Percentiles rank a stretch among this genome's conserved stretches.
Conservation (phyloP, 345 rosid species). For the Eutrema heterophyllum region DNA sequence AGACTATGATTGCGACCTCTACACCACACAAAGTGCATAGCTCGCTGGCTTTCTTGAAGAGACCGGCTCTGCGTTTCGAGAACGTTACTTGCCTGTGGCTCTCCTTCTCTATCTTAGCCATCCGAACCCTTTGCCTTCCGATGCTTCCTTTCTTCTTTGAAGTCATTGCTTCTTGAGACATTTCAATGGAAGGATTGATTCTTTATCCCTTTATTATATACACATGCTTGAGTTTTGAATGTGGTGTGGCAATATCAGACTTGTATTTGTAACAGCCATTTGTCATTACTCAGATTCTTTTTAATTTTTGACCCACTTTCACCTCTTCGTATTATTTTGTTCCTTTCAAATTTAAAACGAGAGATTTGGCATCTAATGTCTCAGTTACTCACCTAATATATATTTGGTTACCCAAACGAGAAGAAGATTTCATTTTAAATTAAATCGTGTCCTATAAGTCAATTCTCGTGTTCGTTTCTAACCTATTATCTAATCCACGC, state of each 20-base stretch:
- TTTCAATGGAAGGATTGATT: not conserved
- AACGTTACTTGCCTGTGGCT: not conserved
- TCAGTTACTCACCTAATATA: slow-evolving; percentile 2
- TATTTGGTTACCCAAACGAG: slow-evolving; percentile 15
- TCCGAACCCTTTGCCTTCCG: not conserved
- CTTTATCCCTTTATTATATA: not conserved
- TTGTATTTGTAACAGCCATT: not conserved
- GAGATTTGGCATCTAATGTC: not conserved
- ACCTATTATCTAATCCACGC: not conserved
- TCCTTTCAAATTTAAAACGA: not conserved
- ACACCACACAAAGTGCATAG: not conserved
- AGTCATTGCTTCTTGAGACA: not conserved
- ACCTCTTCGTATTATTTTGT: not conserved
- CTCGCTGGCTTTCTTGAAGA: not conserved
- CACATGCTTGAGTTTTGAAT: not conserved
- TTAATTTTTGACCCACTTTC: slow-evolving; percentile 2
- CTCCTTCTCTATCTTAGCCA: not conserved
- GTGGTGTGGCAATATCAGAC: not conserved
- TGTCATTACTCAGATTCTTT: not conserved
- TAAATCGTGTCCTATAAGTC: not conserved
- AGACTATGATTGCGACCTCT: not conserved
- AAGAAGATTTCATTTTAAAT: not conserved
- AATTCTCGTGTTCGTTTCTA: not conserved
- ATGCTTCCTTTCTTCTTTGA: not conserved
- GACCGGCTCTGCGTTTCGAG: not conserved